Conservation (phyloP, 805 yeast genomes). For the Cephaloascus albidus region DNA sequence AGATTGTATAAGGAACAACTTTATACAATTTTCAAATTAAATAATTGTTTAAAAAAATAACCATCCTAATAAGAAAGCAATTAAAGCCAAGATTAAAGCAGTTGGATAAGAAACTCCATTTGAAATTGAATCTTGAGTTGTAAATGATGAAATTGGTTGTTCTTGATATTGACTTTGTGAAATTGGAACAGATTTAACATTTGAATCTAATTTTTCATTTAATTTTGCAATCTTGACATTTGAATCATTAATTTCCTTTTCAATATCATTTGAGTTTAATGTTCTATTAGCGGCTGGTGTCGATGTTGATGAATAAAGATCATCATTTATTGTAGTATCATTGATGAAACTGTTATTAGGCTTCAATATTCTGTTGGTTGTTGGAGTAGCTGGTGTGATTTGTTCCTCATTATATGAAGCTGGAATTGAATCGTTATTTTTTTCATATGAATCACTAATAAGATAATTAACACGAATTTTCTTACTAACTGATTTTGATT, state of each 20-base stretch:
- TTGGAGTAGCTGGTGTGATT: slow-evolving; percentile 6
- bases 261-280: slow-evolving; percentile 7
- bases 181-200: slow-evolving; percentile 13
- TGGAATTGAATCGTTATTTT: slow-evolving; percentile 5
- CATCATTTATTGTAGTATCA: neutral
- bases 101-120: slow-evolving; percentile 45
- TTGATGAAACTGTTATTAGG: neutral
- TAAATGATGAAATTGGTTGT: neutral
- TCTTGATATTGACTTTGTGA: neutral
- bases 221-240: slow-evolving; percentile 31
- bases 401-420: slow-evolving; percentile 7
- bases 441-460: slow-evolving; percentile 8
- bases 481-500: slow-evolving; percentile 47
- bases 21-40: neutral
- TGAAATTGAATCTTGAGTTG: neutral
- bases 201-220: slow-evolving; percentile 35
- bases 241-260: slow-evolving; percentile 26
- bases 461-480: slow-evolving; percentile 57
- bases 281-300: neutral
- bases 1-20: no score
- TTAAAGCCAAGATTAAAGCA: slow-evolving; percentile 35
- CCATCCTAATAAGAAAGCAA: slow-evolving; percentile 64
- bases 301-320: neutral
- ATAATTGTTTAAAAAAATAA: slow-evolving; percentile 39
- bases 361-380: neutral